Base-by-base conservation (phyloP, 2,329 filamentous ascomycete species). In the Sporothrix pseudoabietina region DNA sequence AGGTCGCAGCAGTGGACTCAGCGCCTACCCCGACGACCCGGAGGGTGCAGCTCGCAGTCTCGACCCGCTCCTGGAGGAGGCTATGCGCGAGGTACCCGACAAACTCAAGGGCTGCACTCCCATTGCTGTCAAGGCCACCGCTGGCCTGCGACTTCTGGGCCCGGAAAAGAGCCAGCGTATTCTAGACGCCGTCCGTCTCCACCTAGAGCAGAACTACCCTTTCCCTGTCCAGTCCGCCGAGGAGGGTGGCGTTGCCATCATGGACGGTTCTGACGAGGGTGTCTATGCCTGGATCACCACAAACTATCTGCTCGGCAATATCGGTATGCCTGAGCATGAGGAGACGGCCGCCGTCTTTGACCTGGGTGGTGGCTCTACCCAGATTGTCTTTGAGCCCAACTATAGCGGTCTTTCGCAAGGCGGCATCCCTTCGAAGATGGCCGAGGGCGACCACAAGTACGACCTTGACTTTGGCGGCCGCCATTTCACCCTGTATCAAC, bases 241-340 rank as follows among this genome's bases (percentile, higher is more conserved):
- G 78, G 91, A 95, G 77, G 90, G 92, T 72, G 96, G 97, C 73
- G 94, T 99, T 39, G 89, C 94, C 76, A 97, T 99, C 81, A 99
- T 99, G 96, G 94, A 97, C 78, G 96, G 96, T 75, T 94, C 93
- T 69, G 93, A 98, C 79, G 96, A 99, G 84, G 96, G 96, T 80
- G 95, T 99, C 41, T 99, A 97, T 80, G 97, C 96, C 71, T 99
- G 96, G 96, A 97, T 99, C 81, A 99, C 96, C 7, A 96, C 94
- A 77, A 99, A 99, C 87, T 99, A 99, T 83, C 91, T 99, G 55
- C 89, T 99, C 32, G 95, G 95, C 79, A 98, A 98, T 85, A 98
- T 99, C 82, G 96, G 96, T 74, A 92, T 93, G 12, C 93, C 94
- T 1, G 95, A 98, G 80, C 90, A 94, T 81, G 94, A 89, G 76